A percentile compares a stretch with the other conserved stretches of the same genome.
Conservation (phyloP, 2,329 filamentous ascomycete species). For the Curvularia spicifera region DNA sequence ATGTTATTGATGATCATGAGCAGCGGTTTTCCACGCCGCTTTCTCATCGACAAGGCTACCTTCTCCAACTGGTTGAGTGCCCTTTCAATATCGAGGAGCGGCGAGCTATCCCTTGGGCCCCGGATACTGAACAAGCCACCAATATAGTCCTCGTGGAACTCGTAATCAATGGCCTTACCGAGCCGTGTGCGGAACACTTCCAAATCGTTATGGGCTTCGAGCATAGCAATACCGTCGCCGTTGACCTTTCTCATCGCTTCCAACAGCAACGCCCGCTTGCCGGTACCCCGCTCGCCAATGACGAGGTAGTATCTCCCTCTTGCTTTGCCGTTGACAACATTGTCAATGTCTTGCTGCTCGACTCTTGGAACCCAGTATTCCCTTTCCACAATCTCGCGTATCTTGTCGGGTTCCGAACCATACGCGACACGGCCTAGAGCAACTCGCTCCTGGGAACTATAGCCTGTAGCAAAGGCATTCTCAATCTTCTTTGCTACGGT, state of each 20-base stretch:
- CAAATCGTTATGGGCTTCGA: conserved; percentile 91
- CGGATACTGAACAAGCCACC: conserved; percentile 92
- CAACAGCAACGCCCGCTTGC: conserved; percentile 92
- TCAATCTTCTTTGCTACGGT: conserved; percentile 43
- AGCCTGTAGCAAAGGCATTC: conserved; percentile 43
- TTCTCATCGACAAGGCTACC: conserved; percentile 76
- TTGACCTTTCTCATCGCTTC: conserved; percentile 92
- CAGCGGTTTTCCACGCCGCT: conserved; percentile 69
- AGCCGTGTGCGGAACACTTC: conserved; percentile 93
- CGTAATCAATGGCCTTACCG: conserved; percentile 92
- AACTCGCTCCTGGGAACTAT: conserved; percentile 45
- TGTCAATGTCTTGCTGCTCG: conserved; percentile 80
- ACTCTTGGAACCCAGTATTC: conserved; percentile 81
- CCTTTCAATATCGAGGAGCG: conserved; percentile 91
- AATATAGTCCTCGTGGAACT: conserved; percentile 97
- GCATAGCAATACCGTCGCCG: conserved; percentile 88
- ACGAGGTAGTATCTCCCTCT: conserved; percentile 88
- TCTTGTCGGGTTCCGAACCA: conserved; percentile 33
- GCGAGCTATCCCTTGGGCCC: conserved; percentile 88
- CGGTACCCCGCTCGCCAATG: conserved; percentile 92
- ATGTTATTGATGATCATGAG: conserved; percentile 92
- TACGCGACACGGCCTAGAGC: conserved; percentile 40
- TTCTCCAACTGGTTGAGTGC: conserved; percentile 98
- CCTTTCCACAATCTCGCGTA: conserved; percentile 47
- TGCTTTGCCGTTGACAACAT: conserved; percentile 75